These are phyloP conservation scores for Alternaria triticimaculans DNA, from an alignment of 2,329 filamentous ascomycete species.

Conservation along the genomic window DNA sequence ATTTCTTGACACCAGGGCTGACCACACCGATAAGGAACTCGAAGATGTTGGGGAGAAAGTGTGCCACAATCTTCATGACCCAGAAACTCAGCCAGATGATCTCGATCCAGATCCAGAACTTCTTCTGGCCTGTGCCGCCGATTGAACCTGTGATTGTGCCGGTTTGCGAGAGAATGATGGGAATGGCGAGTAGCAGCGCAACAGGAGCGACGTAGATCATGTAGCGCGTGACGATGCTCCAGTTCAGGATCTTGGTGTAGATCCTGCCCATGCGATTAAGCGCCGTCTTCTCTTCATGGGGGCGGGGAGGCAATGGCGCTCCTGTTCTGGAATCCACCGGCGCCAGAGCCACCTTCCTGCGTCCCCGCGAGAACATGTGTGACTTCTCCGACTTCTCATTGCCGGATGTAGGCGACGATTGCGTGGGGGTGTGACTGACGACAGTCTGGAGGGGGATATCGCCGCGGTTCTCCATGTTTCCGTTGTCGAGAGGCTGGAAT, in stretches of 20 bases:
- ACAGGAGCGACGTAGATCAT: conserved; percentile 68
- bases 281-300: conserved; percentile 59
- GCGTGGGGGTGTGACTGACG: conserved; percentile 54
- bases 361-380: conserved; percentile 48
- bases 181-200: conserved; percentile 64
- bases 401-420: conserved; percentile 28
- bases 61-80: conserved; percentile 66
- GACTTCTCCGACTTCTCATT: conserved; percentile 48
- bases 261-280: conserved; percentile 65
- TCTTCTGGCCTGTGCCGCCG: conserved; percentile 63
- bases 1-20: conserved; percentile 69
- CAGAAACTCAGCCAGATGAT: conserved; percentile 69
- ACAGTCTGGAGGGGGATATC: conserved; percentile 68
- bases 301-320: conserved; percentile 34
- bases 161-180: conserved; percentile 68
- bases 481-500: conserved; percentile 42
- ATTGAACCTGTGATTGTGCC: conserved; percentile 50
- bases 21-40: conserved; percentile 68
- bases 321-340: conserved; percentile 40
- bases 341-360: conserved; percentile 34
- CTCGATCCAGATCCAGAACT: conserved; percentile 71
- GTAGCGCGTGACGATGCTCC: conserved; percentile 68
- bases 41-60: conserved; percentile 65
- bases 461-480: conserved; percentile 56
- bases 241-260: conserved; percentile 67